Conservation (phyloP, 495 filamentous ascomycete species). For the Trichocladium uniseriatum region DNA sequence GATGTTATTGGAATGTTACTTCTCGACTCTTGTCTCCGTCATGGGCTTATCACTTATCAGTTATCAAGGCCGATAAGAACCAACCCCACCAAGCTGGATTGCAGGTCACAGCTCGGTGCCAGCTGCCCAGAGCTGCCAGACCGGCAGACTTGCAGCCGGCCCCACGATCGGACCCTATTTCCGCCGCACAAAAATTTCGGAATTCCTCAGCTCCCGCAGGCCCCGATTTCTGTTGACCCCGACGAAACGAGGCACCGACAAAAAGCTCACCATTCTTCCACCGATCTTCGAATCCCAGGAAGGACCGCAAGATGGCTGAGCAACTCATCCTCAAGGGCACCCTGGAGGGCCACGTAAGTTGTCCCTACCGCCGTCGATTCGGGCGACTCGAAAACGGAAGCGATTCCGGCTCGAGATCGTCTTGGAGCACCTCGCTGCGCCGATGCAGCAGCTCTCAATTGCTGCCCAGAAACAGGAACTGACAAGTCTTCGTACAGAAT, state of each 20-base stretch:
- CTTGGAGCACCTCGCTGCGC: neutral
- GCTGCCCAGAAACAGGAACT: no score
- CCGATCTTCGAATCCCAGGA: slow-evolving; percentile 26
- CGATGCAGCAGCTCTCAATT: no score
- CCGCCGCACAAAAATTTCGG: slow-evolving; percentile 35
- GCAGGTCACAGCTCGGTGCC: neutral
- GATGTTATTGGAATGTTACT: no score
- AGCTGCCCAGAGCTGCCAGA: slow-evolving; percentile 4
- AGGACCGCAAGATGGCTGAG: slow-evolving; percentile 66
- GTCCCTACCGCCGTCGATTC: slow-evolving; percentile 8
- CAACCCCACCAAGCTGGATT: neutral
- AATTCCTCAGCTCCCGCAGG: slow-evolving; percentile 20
- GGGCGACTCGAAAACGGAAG: neutral
- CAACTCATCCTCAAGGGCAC: slow-evolving; percentile 94
- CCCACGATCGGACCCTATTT: slow-evolving; percentile 31
- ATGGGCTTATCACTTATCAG: no score
- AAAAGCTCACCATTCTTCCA: slow-evolving; percentile 29
- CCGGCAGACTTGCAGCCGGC: slow-evolving; percentile 4
- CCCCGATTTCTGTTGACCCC: slow-evolving; percentile 23
- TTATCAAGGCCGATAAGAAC: neutral
- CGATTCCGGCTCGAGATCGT: neutral
- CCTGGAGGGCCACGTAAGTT: slow-evolving; percentile 83
- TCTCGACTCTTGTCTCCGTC: no score
- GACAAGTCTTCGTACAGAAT: slow-evolving; percentile 33
- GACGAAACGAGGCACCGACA: slow-evolving; percentile 26